Conservation (phyloP, 2,329 filamentous ascomycete genomes). For the Penicillium sp. region DNA sequence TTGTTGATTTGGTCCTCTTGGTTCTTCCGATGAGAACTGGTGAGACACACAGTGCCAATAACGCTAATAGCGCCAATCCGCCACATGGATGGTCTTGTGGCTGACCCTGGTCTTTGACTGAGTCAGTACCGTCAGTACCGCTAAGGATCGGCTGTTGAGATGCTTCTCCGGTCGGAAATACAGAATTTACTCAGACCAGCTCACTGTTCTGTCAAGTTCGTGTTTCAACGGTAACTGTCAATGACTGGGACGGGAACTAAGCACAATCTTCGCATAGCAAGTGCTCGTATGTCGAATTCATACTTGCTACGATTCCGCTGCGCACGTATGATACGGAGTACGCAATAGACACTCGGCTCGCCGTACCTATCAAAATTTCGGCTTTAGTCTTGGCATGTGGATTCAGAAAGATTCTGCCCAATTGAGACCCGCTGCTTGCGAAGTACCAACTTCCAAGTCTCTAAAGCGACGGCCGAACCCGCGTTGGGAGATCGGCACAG, state of each 20-base stretch:
- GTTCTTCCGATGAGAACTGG: not conserved
- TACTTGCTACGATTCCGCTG: no score
- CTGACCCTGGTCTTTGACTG: no score
- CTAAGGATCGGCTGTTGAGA: not conserved
- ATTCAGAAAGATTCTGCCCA: not conserved
- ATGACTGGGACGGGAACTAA: not conserved
- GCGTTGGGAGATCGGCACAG: constrained; percentile 1
- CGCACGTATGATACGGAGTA: no score
- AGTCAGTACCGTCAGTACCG: not conserved
- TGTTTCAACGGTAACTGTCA: not conserved
- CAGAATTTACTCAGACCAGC: not conserved
- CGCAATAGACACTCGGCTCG: no score
- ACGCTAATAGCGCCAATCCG: not conserved
- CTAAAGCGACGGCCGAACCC: not conserved
- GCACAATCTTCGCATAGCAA: not conserved
- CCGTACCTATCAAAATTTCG: no score
- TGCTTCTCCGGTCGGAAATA: not conserved
- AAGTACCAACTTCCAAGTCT: not conserved
- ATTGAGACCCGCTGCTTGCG: not conserved
- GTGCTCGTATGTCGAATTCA: not conserved
- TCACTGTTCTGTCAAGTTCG: not conserved
- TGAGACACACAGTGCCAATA: not conserved
- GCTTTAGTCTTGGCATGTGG: no score
- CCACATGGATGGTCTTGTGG: not conserved
- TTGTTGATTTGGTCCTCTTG: not conserved